phyloP scores from a whole-genome alignment of 192 early-diverging fungal genomes.

The Coemansia sp. region DNA sequence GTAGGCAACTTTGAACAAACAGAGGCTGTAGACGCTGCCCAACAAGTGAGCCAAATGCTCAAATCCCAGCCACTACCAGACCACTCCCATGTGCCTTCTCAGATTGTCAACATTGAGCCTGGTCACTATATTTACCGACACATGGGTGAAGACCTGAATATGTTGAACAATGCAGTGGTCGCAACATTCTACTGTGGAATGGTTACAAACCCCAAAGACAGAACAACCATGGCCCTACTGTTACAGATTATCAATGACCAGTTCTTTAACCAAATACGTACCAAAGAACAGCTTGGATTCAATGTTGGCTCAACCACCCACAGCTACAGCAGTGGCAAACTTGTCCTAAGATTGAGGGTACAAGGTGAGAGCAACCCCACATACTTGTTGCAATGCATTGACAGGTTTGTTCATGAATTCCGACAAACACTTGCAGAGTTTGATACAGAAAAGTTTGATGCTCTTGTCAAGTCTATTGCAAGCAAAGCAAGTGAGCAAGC shows the following conservation, averaged over 20 bases:
- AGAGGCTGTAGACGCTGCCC: constrained; percentile 60
- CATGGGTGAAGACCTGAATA: constrained; percentile 60
- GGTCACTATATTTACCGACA: constrained; percentile 24
- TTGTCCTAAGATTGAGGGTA: constrained; percentile 62
- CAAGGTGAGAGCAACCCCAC: constrained; percentile 78
- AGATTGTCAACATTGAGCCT: constrained; percentile 16
- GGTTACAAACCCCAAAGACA: constrained; percentile 56
- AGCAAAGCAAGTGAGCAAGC: background rate
- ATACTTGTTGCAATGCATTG: constrained; percentile 36
- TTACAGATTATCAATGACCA: constrained; percentile 72
- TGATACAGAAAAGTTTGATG: constrained; percentile 53
- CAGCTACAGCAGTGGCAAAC: background rate
- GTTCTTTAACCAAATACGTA: constrained; percentile 86
- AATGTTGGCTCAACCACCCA: background rate
- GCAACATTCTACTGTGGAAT: constrained; percentile 76
- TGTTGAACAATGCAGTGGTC: constrained; percentile 79
- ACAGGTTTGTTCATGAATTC: constrained; percentile 66
- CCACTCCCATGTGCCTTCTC: background rate
- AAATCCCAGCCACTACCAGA: constrained; percentile 55
- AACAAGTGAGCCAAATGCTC: constrained; percentile 57
- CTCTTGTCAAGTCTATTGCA: constrained; percentile 38
- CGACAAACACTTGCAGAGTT: constrained; percentile 9
- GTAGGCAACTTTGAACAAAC: constrained; percentile 72
- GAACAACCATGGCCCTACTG: constrained; percentile 62
- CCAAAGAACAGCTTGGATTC: constrained; percentile 80